These are phyloP conservation scores for Penicillium bialowiezense DNA, from an alignment of 495 filamentous ascomycete genomes.

Conservation along the genomic window DNA sequence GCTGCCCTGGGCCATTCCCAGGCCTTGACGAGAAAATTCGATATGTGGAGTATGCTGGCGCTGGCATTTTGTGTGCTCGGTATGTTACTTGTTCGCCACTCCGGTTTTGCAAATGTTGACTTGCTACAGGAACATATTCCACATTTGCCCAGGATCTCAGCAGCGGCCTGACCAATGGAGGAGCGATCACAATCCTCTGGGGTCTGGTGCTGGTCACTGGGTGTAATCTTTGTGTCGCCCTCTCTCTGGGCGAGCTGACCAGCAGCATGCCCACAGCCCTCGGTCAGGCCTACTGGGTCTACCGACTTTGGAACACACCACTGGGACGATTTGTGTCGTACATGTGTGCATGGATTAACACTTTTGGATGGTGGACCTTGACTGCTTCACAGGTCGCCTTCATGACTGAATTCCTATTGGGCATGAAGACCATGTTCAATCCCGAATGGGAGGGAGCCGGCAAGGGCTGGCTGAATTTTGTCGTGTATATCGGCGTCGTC, in stretches of 20 bases:
- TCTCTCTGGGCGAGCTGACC: slow-evolving; percentile 47
- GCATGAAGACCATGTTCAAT: slow-evolving; percentile 47
- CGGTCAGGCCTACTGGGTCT: slow-evolving; percentile 49
- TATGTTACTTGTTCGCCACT: slow-evolving; percentile 6
- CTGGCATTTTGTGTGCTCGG: slow-evolving; percentile 48
- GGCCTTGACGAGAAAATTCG: slow-evolving; percentile 47
- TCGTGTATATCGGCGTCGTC: slow-evolving; percentile 42
- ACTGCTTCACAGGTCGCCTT: slow-evolving; percentile 47
- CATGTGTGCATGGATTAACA: slow-evolving; percentile 52
- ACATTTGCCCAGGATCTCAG: slow-evolving; percentile 47
- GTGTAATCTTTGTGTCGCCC: slow-evolving; percentile 47
- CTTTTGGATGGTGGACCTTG: slow-evolving; percentile 50
- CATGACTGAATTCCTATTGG: slow-evolving; percentile 48
- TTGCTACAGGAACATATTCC: slow-evolving; percentile 37
- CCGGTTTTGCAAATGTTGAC: not conserved
- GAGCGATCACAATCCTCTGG: slow-evolving; percentile 49
- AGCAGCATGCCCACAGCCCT: slow-evolving; percentile 49
- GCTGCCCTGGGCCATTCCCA: slow-evolving; percentile 53
- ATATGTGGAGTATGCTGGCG: slow-evolving; percentile 46
- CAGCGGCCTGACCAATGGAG: slow-evolving; percentile 47
- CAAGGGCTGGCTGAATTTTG: slow-evolving; percentile 44
- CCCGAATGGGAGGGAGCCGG: slow-evolving; percentile 36
- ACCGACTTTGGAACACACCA: slow-evolving; percentile 37
- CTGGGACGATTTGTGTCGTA: slow-evolving; percentile 43
- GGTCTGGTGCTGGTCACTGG: slow-evolving; percentile 43